Base-by-base conservation (phyloP, 345 rosid genomes). In the Lenwebbia sp. region DNA sequence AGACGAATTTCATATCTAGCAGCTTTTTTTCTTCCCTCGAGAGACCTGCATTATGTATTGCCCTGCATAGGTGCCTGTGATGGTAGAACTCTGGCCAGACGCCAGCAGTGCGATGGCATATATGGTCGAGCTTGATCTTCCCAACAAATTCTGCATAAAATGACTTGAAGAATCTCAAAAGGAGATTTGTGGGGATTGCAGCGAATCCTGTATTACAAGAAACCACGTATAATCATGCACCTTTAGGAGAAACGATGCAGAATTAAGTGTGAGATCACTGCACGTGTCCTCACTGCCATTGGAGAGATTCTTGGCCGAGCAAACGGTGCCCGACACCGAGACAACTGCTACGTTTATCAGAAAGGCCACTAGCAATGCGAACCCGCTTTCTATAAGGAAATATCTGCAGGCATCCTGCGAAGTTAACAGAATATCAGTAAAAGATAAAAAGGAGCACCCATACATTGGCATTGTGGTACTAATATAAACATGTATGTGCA, bases 181-280 rank as follows among this genome's bases (percentile, higher is more conserved):
- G 57, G 10, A 54, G 57, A 54, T 22, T 54, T 54, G 2, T 54
- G 11, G 11, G 57, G 57, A 54, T 54, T 54, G 57, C 26, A 54
- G 25, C 25, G 26, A 54, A 54, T 54, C 57, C 57, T 8, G 26
- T 22, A 8, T 21, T 22, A 41, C n/a, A 51, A 83, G 65, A 83
- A 51, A 54, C 21, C 65, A 54, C 37, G 12, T 83, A 23, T 37
- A 33, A 12, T 53, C 54, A 25, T 22, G 23, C 41, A 86, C 88
- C 88, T 65, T 86, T 57, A 86, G 88, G 78, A 86, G 82, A 82
- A 65, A 83, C 40, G 88, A 70, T 23, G 85, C 85, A 30, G 88
- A 86, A 49, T 86, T 75, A 3, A 86, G 70, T 23, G 88, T 60
- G 85, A 86, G 60, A 51, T 83, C 53, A 30, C 37, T 83, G 82